Base-by-base conservation (phyloP, 2,329 filamentous ascomycete species). In the Fusarium lateritium region DNA sequence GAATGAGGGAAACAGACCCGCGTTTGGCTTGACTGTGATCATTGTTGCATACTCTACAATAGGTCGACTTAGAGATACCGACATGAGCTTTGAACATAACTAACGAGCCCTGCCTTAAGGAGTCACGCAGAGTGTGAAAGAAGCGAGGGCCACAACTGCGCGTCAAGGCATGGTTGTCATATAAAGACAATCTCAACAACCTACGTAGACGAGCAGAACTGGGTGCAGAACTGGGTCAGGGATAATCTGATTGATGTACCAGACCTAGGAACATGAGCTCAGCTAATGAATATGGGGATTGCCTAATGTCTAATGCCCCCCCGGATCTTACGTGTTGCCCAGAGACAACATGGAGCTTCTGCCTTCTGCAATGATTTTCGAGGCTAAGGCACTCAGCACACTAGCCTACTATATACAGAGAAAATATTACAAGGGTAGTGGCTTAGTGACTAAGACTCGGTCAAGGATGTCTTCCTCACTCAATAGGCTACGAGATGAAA, bases 11-110 rank as follows among this genome's bases (percentile, higher is more conserved):
- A 62, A 44, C 19, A 54, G 34, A 31, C 8, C 53, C 24, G 31
- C 59, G 45, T 54, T 65, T 56, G 40, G 56, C 55, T 50, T 40
- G 38, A 44, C 54, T 59, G 50, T 59, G 46, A 56, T 54, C 44
- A 26, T 34, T 47, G 39, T 53, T 67, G 38, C 31, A 47, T 13
- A 54, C 34, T 26, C 28, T 26, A 36, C 24, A 44, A 15, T 34
- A 21, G 31, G 61, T 44, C 43, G 22, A 60, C 8, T 17, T 31
- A 42, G 24, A 60, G 39, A 40, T n/a, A 34, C 31, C 11, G 53
- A 45, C 10, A 28, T 21, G 31, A 53, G 33, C 28, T 62, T 47
- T 34, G 53, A 39, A 43, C 47, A 57, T 69, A 46, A 33, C 19
- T 31, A 46, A 43, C 19, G 42, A 46, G 36, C 43, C 39, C 43